phyloP scores from a whole-genome alignment of 208 protist genomes.

The Acanthamoeba healyi region DNA sequence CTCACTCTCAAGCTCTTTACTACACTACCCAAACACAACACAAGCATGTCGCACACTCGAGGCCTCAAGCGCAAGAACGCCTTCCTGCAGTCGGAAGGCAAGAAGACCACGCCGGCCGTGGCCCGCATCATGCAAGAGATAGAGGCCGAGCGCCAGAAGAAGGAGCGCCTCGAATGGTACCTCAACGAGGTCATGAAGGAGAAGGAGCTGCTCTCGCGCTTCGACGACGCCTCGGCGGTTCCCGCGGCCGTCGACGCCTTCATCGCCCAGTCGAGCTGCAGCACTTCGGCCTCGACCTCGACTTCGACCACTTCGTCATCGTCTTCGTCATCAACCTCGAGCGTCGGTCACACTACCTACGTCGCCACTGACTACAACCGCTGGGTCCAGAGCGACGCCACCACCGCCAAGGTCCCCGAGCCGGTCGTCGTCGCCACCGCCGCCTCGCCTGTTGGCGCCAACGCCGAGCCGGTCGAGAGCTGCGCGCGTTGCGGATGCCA shows the following conservation, averaged over 20 bases:
- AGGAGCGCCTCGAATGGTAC: background rate
- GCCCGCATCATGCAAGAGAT: background rate
- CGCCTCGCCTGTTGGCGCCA: background rate
- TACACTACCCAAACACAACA: background rate
- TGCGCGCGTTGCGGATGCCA: background rate
- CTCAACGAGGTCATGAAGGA: background rate
- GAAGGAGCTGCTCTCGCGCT: background rate
- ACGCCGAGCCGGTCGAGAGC: background rate
- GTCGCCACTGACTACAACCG: background rate
- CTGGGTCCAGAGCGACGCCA: background rate
- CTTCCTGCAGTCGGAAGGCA: background rate
- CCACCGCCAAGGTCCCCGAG: background rate
- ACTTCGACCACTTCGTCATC: background rate
- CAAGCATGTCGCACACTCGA: background rate
- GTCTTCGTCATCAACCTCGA: background rate
- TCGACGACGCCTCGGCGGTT: background rate
- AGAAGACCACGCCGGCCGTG: background rate
- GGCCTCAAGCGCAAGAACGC: background rate
- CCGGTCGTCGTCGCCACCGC: no score
- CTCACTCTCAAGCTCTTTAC: no score
- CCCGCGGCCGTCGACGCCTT: background rate
- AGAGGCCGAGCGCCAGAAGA: background rate
- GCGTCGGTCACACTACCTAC: background rate
- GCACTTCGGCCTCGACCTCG: background rate
- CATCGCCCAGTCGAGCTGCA: background rate